Conservation (phyloP, 1,139 yeast genomes). For the Spencermartinsiella ligniputridi region DNA sequence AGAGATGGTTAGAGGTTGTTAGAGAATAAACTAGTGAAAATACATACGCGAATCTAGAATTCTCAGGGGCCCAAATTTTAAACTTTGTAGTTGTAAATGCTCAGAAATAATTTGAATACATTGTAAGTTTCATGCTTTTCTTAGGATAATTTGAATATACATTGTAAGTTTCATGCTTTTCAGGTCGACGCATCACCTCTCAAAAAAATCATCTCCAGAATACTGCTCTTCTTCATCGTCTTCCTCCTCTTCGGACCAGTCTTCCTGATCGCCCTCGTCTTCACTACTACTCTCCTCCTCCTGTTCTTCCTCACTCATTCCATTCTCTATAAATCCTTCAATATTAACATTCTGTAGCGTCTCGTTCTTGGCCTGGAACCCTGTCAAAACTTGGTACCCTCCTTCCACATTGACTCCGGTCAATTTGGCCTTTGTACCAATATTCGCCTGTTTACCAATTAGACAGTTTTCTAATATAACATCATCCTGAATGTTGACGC, state of each 20-base stretch:
- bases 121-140: no score
- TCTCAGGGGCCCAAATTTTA: no score
- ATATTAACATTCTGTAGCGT: slow-evolving; percentile 63
- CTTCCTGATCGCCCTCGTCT: slow-evolving; percentile 5
- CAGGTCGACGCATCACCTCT: slow-evolving; percentile 5
- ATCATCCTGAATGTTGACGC: slow-evolving; percentile 74
- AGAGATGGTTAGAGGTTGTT: no score
- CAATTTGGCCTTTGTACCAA: slow-evolving; percentile 39
- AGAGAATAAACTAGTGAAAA: no score
- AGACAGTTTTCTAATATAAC: slow-evolving; percentile 75
- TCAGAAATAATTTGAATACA: no score
- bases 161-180: no score
- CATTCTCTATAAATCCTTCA: slow-evolving; percentile 37
- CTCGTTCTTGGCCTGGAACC: slow-evolving; percentile 70
- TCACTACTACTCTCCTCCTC: slow-evolving; percentile 33
- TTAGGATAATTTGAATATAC: no score
- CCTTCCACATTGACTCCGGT: slow-evolving; percentile 85
- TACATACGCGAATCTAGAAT: no score
- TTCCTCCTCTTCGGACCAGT: slow-evolving; percentile 3
- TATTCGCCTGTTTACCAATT: slow-evolving; percentile 62
- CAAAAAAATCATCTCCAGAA: slow-evolving; percentile 12
- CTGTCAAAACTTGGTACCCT: slow-evolving; percentile 10
- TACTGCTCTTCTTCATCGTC: slow-evolving; percentile 3
- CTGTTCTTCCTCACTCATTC: slow-evolving; percentile 31
- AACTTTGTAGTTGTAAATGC: no score